Percentiles rank a stretch among this genome's conserved stretches.
Evolutionary conservation across 371 early-diverging fungal species (phyloP).

Genomic region (Mortierella sp.): DNA sequence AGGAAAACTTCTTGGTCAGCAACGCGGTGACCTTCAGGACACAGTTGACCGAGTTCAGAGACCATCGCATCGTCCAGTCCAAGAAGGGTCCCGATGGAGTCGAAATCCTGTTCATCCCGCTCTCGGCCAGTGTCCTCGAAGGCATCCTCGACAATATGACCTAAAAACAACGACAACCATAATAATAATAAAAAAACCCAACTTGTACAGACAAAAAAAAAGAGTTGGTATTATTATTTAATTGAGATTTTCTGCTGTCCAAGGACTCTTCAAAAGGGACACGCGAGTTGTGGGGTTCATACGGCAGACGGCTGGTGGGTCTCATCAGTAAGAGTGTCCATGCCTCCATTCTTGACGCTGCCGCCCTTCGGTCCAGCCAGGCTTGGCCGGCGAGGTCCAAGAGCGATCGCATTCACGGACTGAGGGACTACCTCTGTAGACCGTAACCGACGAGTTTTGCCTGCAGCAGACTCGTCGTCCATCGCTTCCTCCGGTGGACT

Average conservation of each 20-base stretch:
- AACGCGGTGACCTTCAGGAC: constrained; percentile 87
- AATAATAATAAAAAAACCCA: not conserved
- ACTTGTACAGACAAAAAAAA: not conserved
- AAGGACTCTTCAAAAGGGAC: too few relatives aligned
- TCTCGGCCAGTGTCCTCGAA: constrained; percentile 72
- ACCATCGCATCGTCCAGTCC: constrained; percentile 88
- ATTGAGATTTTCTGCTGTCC: too few relatives aligned
- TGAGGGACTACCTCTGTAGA: constrained; percentile 23
- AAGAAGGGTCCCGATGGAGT: constrained; percentile 79
- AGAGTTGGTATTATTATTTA: not conserved
- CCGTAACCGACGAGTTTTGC: constrained; percentile 35
- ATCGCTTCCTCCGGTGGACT: constrained; percentile 4
- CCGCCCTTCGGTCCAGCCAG: constrained; percentile 14
- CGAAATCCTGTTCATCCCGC: constrained; percentile 87
- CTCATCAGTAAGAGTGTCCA: constrained; percentile 31
- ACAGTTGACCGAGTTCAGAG: constrained; percentile 91
- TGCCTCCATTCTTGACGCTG: constrained; percentile 3
- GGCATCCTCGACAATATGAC: constrained; percentile 72
- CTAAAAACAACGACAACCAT: constrained; percentile 12
- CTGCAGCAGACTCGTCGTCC: constrained; percentile 2
- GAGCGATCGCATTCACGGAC: not conserved
- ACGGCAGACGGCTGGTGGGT: not conserved
- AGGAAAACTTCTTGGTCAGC: constrained; percentile 86
- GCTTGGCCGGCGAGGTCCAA: constrained; percentile 28
- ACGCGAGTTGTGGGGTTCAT: not conserved